A percentile compares a stretch with the other conserved stretches of the same genome.
These are phyloP conservation scores for Neurospora sp. DNA, from an alignment of 495 filamentous ascomycete species.

Conservation along the genomic window DNA sequence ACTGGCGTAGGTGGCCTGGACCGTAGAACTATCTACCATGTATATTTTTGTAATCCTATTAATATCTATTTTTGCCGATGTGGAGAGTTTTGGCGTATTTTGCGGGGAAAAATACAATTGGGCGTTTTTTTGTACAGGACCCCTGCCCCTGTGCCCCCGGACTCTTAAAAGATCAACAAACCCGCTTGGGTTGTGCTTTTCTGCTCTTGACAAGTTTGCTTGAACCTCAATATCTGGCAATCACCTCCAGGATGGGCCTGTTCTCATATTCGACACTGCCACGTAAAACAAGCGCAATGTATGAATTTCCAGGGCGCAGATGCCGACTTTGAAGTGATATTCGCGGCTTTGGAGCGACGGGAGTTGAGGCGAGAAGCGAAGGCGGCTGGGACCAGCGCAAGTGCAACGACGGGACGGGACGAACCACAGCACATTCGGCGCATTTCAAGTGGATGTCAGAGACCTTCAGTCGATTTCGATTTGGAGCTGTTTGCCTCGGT, in stretches of 20 bases:
- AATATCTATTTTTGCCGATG: too few species aligned
- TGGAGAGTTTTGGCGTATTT: too few species aligned
- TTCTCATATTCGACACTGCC: background rate
- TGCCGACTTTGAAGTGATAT: background rate
- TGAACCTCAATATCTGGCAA: background rate
- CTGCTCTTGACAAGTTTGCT: background rate
- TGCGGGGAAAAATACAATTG: too few species aligned
- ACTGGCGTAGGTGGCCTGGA: background rate
- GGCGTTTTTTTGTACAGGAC: background rate
- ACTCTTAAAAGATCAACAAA: background rate
- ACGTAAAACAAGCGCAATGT: background rate
- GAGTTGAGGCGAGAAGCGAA: background rate
- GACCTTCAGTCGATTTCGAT: background rate
- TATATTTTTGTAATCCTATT: too few species aligned
- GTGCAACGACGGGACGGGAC: background rate
- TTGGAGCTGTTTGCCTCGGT: background rate
- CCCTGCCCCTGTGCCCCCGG: background rate
- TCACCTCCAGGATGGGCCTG: background rate
- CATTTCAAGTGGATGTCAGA: background rate
- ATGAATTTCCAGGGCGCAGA: background rate
- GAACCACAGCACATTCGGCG: background rate
- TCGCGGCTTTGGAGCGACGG: background rate
- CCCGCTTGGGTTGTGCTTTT: background rate
- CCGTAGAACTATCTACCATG: background rate
- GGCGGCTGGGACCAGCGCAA: background rate